Conservation (phyloP, 441 rosid genomes). For the Arabidopsis lyrata region DNA sequence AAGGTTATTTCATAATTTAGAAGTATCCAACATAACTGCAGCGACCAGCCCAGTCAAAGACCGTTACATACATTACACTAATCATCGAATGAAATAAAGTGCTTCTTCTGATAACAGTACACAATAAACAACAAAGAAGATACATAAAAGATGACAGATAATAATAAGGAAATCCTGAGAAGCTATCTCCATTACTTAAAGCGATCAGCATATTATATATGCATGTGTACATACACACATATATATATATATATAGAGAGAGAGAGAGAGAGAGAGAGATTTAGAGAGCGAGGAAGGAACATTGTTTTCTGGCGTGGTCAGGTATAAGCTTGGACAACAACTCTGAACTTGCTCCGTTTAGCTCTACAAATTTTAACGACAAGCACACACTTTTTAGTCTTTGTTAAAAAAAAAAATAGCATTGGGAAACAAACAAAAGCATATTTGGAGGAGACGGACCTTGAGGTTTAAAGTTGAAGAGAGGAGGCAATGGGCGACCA, state of each 20-base stretch:
- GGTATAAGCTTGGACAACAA: conserved; percentile 77
- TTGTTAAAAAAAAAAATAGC: not conserved
- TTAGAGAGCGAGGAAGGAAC: conserved; percentile 65
- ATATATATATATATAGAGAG: not conserved
- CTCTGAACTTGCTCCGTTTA: conserved; percentile 74
- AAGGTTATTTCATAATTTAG: not conserved
- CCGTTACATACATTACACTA: conserved; percentile 15
- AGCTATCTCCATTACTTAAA: conserved; percentile 36
- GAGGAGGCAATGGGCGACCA: conserved; percentile 91
- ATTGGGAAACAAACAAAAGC: not conserved
- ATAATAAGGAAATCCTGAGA: conserved; percentile 25
- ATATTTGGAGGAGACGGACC: conserved; percentile 44
- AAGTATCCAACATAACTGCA: not conserved
- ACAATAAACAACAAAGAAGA: conserved; percentile 17
- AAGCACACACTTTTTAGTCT: not conserved
- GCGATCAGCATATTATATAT: conserved; percentile 6
- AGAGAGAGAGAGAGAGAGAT: not conserved
- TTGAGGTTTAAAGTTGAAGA: conserved; percentile 80
- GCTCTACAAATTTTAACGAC: conserved; percentile 53
- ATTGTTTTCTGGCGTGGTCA: conserved; percentile 87
- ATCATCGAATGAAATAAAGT: conserved; percentile 4
- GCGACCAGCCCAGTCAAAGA: conserved; percentile 11
- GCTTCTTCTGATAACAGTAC: not conserved
- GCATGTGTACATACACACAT: not conserved
- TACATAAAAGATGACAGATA: not conserved